Conservation (phyloP, 2,329 filamentous ascomycete species). For the Camillea tinctor region DNA sequence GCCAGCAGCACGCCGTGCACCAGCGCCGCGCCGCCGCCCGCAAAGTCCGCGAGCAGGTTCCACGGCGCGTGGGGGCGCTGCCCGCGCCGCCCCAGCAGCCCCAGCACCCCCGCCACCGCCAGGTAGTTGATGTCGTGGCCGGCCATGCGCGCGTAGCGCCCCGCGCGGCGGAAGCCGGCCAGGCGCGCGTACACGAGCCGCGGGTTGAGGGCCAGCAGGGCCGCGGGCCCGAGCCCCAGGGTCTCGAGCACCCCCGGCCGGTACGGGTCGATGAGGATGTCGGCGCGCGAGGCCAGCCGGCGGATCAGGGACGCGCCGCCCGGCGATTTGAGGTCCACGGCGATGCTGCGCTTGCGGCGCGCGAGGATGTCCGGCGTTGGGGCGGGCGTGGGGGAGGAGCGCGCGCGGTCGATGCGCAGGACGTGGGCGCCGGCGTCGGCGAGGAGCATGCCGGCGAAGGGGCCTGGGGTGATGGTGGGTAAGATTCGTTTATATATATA, state of each 20-base stretch:
- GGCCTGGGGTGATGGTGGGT: constrained; percentile 51
- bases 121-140: constrained; percentile 98
- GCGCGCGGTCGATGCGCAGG: constrained; percentile 76
- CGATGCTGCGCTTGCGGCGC: constrained; percentile 77
- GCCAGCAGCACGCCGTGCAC: constrained; percentile 83
- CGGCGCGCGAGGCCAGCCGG: constrained; percentile 59
- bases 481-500: too few species aligned
- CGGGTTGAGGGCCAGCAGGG: constrained; percentile 67
- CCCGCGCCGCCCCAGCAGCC: constrained; percentile 68
- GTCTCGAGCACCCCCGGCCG: constrained; percentile 88
- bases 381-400: constrained; percentile 31
- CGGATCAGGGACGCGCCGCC: constrained; percentile 65
- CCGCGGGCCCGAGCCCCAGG: constrained; percentile 71
- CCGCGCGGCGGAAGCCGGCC: constrained; percentile 87
- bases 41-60: constrained; percentile 89
- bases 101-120: constrained; percentile 77
- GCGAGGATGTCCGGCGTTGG: constrained; percentile 70
- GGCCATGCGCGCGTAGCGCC: constrained; percentile 82
- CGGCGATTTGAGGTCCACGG: constrained; percentile 72
- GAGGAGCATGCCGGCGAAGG: constrained; percentile 84
- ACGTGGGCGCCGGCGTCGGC: constrained; percentile 87
- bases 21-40: constrained; percentile 79
- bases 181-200: constrained; percentile 79
- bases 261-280: constrained; percentile 91
- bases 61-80: constrained; percentile 74